Percentiles rank a stretch among this genome's conserved stretches.
Conservation (phyloP, 2,329 filamentous ascomycete genomes). For the Cladobotryum protrusum region DNA sequence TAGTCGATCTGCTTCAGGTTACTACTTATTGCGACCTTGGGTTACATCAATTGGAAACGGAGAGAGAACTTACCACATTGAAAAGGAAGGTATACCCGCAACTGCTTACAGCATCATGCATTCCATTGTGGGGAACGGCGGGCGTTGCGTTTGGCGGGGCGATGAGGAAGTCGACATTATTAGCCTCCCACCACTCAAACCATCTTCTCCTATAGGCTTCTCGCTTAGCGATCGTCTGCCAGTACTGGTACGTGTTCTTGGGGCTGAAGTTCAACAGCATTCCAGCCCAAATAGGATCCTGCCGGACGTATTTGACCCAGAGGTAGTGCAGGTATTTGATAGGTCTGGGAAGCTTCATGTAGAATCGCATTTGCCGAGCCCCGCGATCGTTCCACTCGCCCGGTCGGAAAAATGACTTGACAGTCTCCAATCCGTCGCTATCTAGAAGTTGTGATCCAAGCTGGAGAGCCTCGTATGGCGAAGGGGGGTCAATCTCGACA, state of each 20-base stretch:
- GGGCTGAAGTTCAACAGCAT: conserved; percentile 66
- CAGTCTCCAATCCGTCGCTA: conserved; percentile 75
- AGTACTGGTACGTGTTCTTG: conserved; percentile 72
- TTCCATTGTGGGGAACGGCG: conserved; percentile 78
- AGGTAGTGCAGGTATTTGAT: conserved; percentile 82
- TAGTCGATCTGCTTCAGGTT: conserved; percentile 65
- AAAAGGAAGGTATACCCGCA: conserved; percentile 94
- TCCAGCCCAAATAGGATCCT: conserved; percentile 72
- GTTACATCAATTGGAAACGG: too few relatives aligned
- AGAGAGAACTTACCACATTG: conserved; percentile 58
- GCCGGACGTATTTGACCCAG: conserved; percentile 77
- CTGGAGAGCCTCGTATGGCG: conserved; percentile 67
- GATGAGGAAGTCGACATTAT: conserved; percentile 70
- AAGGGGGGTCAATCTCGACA: conserved; percentile 55
- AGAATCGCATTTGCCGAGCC: conserved; percentile 65
- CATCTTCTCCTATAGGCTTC: conserved; percentile 73
- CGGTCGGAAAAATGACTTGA: conserved; percentile 66
- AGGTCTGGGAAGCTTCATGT: conserved; percentile 66
- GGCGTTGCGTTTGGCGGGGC: conserved; percentile 86
- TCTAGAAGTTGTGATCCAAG: conserved; percentile 78
- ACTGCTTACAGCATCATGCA: conserved; percentile 76
- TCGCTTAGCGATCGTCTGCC: conserved; percentile 69
- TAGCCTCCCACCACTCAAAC: conserved; percentile 78
- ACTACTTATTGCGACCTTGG: not conserved
- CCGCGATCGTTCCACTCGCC: conserved; percentile 78